Conservation (phyloP, 2,329 filamentous ascomycete species). For the Ceratocystis huliohia region DNA sequence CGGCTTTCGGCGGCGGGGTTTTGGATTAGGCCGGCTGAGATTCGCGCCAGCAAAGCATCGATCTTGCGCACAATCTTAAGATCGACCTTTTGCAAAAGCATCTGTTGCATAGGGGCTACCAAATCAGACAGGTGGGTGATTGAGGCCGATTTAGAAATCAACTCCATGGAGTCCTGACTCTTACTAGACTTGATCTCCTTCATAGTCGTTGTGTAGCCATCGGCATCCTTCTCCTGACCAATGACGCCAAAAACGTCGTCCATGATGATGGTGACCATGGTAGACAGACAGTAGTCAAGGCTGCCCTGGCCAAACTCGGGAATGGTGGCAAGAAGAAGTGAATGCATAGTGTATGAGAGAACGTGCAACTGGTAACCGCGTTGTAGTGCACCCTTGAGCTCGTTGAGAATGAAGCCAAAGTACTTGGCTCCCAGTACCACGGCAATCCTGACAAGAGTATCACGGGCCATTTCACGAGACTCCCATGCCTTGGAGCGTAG, state of each 20-base stretch:
- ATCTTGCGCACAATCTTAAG: constrained; percentile 76
- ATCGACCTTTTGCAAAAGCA: constrained; percentile 75
- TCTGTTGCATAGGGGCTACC: constrained; percentile 60
- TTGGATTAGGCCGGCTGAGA: constrained; percentile 68
- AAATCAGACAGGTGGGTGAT: constrained; percentile 61
- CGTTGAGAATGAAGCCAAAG: constrained; percentile 86
- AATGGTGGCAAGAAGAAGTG: constrained; percentile 65
- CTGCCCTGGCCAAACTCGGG: constrained; percentile 67
- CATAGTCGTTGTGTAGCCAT: constrained; percentile 89
- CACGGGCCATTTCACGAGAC: constrained; percentile 78
- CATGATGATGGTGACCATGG: constrained; percentile 77
- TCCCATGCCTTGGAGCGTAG: constrained; percentile 80
- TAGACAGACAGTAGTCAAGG: constrained; percentile 71
- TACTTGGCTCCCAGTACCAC: constrained; percentile 67
- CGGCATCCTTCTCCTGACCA: constrained; percentile 92
- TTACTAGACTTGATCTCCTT: constrained; percentile 98
- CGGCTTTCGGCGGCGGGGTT: constrained; percentile 68
- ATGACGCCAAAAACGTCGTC: constrained; percentile 91
- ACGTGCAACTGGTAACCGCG: constrained; percentile 90
- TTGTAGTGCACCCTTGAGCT: constrained; percentile 68
- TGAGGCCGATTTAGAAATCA: constrained; percentile 72
- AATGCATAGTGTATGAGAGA: constrained; percentile 86
- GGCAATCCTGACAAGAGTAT: constrained; percentile 74
- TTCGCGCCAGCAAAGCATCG: constrained; percentile 72
- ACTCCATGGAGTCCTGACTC: constrained; percentile 93